Conservation (phyloP, 176 grass and related monocot genomes). For the Canna indica region DNA sequence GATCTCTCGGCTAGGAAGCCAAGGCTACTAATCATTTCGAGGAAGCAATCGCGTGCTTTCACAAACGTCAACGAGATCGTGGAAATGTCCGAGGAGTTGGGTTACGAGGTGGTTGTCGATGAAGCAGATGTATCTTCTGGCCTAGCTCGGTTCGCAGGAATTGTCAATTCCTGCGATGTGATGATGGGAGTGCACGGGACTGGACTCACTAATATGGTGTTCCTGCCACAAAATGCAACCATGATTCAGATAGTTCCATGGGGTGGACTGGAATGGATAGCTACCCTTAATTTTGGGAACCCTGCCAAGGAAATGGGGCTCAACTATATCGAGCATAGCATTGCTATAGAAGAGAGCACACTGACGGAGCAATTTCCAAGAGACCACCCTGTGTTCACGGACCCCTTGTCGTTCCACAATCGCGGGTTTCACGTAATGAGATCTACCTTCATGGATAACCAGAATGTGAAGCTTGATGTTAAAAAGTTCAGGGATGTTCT, state of each 20-base stretch:
- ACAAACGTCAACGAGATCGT: constrained; percentile 41
- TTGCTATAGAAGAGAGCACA: constrained; percentile 51
- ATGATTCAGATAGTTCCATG: constrained; percentile 68
- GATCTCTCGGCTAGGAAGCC: constrained; percentile 46
- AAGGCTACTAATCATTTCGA: constrained; percentile 59
- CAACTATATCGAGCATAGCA: constrained; percentile 38
- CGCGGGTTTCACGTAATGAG: constrained; percentile 38
- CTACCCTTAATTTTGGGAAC: constrained; percentile 23
- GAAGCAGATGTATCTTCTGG: constrained; percentile 39
- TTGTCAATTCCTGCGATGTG: constrained; percentile 46
- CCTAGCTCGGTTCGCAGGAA: constrained; percentile 28
- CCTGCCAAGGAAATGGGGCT: constrained; percentile 54
- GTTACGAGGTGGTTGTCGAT: constrained; percentile 50
- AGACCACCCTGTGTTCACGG: constrained; percentile 49
- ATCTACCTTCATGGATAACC: constrained; percentile 46
- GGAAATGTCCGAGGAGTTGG: constrained; percentile 34
- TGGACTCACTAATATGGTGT: constrained; percentile 66
- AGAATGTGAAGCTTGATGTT: constrained; percentile 61
- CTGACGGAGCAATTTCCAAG: constrained; percentile 45
- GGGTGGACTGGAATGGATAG: constrained; percentile 41
- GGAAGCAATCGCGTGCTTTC: constrained; percentile 32
- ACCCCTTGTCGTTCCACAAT: constrained; percentile 42
- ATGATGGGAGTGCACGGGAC: constrained; percentile 66
- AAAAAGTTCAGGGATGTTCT: constrained; percentile 46
- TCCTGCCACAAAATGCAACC: constrained; percentile 31